A percentile compares a stretch with the other conserved stretches of the same genome.
Conservation (phyloP, 2,329 filamentous ascomycete species). For the Phialophora chinensis region DNA sequence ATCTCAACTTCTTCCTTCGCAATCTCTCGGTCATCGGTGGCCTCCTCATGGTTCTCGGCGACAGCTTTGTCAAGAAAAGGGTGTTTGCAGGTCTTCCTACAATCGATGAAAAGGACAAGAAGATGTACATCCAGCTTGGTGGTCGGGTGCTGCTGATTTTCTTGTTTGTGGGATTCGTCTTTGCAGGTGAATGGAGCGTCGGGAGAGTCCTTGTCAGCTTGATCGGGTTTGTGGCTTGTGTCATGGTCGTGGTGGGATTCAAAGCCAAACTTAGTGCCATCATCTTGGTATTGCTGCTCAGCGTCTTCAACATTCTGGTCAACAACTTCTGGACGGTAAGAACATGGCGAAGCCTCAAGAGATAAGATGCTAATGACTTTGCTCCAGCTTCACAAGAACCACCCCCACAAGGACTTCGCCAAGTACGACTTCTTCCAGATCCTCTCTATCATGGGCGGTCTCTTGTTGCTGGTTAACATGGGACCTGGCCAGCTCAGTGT, state of each 20-base stretch:
- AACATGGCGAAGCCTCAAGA: constrained; percentile 33
- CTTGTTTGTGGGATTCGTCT: constrained; percentile 95
- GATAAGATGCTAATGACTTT: constrained; percentile 26
- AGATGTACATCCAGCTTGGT: constrained; percentile 99
- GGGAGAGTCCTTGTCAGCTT: constrained; percentile 84
- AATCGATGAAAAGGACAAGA: constrained; percentile 98
- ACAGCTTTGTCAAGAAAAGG: constrained; percentile 98
- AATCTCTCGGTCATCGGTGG: constrained; percentile 97
- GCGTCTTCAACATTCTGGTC: constrained; percentile 93
- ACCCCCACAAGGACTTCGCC: constrained; percentile 99
- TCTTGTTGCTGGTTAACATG: constrained; percentile 97
- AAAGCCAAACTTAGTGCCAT: constrained; percentile 99
- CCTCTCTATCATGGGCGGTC: constrained; percentile 91
- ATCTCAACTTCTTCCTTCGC: constrained; percentile 99
- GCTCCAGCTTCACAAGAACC: constrained; percentile 85
- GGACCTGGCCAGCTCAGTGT: constrained; percentile 96
- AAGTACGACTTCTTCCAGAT: constrained; percentile 99
- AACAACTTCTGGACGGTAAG: constrained; percentile 99
- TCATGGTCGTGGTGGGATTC: constrained; percentile 99
- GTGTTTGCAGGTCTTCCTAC: constrained; percentile 92
- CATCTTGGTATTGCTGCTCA: constrained; percentile 91
- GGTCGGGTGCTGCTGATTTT: constrained; percentile 96
- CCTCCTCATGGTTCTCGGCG: constrained; percentile 95
- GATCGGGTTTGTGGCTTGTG: constrained; percentile 85
- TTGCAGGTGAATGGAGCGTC: constrained; percentile 89